Conservation (phyloP, 2,329 filamentous ascomycete genomes). For the Pleoardoris graminearum region DNA sequence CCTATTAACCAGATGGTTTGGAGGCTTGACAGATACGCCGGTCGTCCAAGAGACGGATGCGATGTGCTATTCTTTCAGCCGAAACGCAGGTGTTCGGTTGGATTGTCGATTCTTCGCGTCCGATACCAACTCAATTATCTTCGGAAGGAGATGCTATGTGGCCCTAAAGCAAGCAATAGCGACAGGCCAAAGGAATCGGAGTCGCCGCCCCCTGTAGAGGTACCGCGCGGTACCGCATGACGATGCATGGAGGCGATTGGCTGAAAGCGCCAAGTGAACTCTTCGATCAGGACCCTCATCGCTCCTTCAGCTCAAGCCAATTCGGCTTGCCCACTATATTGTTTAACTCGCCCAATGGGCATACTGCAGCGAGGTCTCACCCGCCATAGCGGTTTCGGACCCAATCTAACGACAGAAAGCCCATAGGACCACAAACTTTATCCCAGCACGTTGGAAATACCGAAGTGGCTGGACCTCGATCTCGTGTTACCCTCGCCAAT, state of each 20-base stretch:
- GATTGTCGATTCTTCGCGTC: too few relatives aligned
- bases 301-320: neutral
- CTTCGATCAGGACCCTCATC: neutral
- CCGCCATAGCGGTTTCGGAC: neutral
- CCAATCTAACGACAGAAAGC: too few relatives aligned
- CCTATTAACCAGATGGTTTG: neutral
- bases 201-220: too few relatives aligned
- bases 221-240: neutral
- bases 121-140: too few relatives aligned
- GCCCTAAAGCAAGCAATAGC: too few relatives aligned
- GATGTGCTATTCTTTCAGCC: neutral
- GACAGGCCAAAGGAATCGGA: too few relatives aligned
- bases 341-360: neutral
- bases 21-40: neutral
- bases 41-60: neutral
- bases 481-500: too few relatives aligned
- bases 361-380: neutral
- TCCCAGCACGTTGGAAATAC: neutral
- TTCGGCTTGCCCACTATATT: neutral
- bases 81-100: too few relatives aligned
- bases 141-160: too few relatives aligned
- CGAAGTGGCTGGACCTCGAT: too few relatives aligned
- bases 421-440: neutral
- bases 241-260: neutral
- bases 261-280: neutral